Conservation (phyloP, 2,329 filamentous ascomycete genomes). For the Pezicula radicicola region DNA sequence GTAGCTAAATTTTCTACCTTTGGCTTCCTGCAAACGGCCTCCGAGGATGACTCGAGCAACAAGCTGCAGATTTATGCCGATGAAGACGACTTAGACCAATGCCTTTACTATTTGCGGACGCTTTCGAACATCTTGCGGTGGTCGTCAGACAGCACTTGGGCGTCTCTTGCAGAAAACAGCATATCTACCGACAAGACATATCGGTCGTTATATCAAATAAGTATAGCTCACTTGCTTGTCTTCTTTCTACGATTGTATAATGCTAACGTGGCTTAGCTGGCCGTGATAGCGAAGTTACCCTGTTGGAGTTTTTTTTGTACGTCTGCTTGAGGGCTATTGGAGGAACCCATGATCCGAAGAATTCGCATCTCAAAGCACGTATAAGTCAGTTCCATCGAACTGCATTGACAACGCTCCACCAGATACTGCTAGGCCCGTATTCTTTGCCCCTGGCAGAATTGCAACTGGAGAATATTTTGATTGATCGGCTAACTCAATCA, state of each 20-base stretch:
- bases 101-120: conserved; percentile 74
- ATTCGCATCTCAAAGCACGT: conserved; percentile 40
- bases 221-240: conserved; percentile 39
- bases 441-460: conserved; percentile 56
- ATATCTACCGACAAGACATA: conserved; percentile 45
- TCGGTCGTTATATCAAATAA: conserved; percentile 40
- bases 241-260: neutral
- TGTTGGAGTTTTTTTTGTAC: conserved; percentile 67
- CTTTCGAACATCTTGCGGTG: conserved; percentile 70
- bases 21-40: conserved; percentile 42
- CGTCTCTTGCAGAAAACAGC: conserved; percentile 62
- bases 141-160: conserved; percentile 68
- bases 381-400: conserved; percentile 68
- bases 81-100: conserved; percentile 71
- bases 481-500: conserved; percentile 63
- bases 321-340: conserved; percentile 63
- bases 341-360: conserved; percentile 33
- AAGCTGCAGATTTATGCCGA: conserved; percentile 37
- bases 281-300: conserved; percentile 51
- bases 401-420: conserved; percentile 67
- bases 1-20: conserved; percentile 55
- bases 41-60: conserved; percentile 14
- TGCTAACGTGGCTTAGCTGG: conserved; percentile 37
- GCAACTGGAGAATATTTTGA: conserved; percentile 67
- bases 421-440: conserved; percentile 64